phyloP scores from a whole-genome alignment of 2,329 filamentous ascomycete genomes.

The Paecilomyces variotii region DNA sequence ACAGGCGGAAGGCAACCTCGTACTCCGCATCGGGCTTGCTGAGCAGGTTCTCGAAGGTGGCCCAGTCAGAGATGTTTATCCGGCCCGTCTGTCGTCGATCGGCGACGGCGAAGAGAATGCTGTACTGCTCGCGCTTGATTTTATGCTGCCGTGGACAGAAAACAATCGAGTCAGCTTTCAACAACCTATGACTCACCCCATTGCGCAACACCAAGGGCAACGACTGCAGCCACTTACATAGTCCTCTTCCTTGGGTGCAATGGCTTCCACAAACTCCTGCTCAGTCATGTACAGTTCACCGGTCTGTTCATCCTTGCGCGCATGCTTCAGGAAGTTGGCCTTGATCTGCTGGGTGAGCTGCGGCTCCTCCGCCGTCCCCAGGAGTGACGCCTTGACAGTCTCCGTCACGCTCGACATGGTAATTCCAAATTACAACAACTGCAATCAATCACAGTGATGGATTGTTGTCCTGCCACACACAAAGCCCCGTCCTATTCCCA shows the following conservation, averaged over 20 bases:
- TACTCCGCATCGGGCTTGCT: constrained; percentile 95
- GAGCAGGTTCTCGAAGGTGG: constrained; percentile 86
- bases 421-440: constrained; percentile 6
- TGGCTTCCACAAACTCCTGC: constrained; percentile 82
- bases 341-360: constrained; percentile 68
- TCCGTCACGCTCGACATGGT: constrained; percentile 51
- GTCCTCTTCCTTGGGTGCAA: constrained; percentile 80
- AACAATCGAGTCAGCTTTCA: constrained; percentile 10
- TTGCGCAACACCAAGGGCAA: neutral
- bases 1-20: constrained; percentile 94
- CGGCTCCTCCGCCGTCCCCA: constrained; percentile 52
- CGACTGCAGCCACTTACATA: constrained; percentile 59
- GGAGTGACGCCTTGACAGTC: constrained; percentile 69
- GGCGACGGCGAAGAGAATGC: constrained; percentile 84
- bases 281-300: constrained; percentile 74
- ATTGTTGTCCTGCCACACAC: neutral
- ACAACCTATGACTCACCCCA: constrained; percentile 1
- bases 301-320: constrained; percentile 63
- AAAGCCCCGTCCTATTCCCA: neutral
- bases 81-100: constrained; percentile 68
- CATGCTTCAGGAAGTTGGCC: constrained; percentile 67
- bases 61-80: constrained; percentile 79
- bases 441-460: neutral
- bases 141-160: constrained; percentile 62
- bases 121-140: constrained; percentile 92